Evolutionary conservation across 2,329 filamentous ascomycete species (phyloP).

Genomic region (Thermothelomyces thermophilus): DNA sequence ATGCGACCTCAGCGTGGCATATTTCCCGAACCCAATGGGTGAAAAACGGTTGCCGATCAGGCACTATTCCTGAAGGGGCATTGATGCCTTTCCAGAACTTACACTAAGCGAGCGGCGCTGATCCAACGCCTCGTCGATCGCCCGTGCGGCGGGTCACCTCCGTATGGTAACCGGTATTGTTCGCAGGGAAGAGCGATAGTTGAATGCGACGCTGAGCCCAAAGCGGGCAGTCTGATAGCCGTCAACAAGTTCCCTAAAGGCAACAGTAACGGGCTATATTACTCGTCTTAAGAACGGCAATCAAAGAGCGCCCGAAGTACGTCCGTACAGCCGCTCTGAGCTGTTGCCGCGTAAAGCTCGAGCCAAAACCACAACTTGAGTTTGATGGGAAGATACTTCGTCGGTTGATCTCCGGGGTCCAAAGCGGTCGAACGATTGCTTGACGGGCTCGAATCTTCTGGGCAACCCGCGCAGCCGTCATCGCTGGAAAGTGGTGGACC

Average conservation of each 20-base stretch:
- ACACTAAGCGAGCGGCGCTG: slow-evolving; percentile 27
- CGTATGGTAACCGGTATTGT: slow-evolving; percentile 25
- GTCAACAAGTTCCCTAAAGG: neutral
- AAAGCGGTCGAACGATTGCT: neutral
- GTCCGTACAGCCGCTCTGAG: slow-evolving; percentile 29
- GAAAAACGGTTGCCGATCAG: slow-evolving; percentile 26
- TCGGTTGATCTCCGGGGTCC: neutral
- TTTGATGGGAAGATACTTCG: neutral
- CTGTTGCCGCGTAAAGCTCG: slow-evolving; percentile 9
- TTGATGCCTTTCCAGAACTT: slow-evolving; percentile 13
- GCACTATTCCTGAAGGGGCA: slow-evolving; percentile 22
- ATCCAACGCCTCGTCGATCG: slow-evolving; percentile 27
- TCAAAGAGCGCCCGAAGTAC: slow-evolving; percentile 31
- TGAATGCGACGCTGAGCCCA: slow-evolving; percentile 17
- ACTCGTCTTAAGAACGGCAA: slow-evolving; percentile 26
- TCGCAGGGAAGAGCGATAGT: slow-evolving; percentile 16
- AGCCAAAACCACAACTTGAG: slow-evolving; percentile 6
- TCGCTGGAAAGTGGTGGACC: too few species aligned
- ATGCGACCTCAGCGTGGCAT: slow-evolving; percentile 23
- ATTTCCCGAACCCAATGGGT: slow-evolving; percentile 25
- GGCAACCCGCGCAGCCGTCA: too few species aligned
- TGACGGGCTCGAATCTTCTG: neutral
- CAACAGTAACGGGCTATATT: slow-evolving; percentile 15
- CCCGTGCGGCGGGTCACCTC: slow-evolving; percentile 25
- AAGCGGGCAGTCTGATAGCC: slow-evolving; percentile 7